Base-by-base conservation (phyloP, 177 flowering plant genomes). In the Telopea speciosissima region DNA sequence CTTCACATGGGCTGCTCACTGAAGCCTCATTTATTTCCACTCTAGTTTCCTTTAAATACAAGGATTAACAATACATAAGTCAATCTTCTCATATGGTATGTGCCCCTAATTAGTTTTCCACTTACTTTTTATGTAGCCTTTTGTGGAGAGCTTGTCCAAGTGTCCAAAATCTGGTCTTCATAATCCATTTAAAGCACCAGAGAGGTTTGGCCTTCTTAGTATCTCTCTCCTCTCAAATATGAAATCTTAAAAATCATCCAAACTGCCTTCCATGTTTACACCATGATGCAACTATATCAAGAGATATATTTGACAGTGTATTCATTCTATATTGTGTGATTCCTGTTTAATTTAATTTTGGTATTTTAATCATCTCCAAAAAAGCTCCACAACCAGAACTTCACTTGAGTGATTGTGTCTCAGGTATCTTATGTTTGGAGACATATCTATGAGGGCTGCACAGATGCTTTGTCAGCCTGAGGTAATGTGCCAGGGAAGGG, bases 361-460 rank as follows among this genome's bases (percentile, higher is more conserved):
- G 21, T 10, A 9, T 73, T 33, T 24, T n/a, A 59, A 33, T 16
- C 49, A 26, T 25, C 61, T 72, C 19, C 24, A 31, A 31, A 12
- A 6, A 61, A 62, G 6, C 16, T 60, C 28, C 62, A 24, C 26
- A n/a, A 28, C 66, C 21, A 22, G 33, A 17, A 65, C 62, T n/a
- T 45, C 74, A 73, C 42, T 66, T 56, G 10, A 9, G 42, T 23
- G 64, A 6, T 3, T 72, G n/a, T 76, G 62, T 76, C 66, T 63
- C 87, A 96, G 98, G 78, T 96, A 96, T 83, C 90, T 96, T 74
- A 52, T 91, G 80, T 85, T 79, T 79, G 99, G 99, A 73, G 96
- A 91, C 68, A 80, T 95, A 75, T 81, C 99, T 64, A 73, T 87
- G 22, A 93, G 81, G 82, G 98, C 95, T 72, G 99, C 88, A 62